Evolutionary conservation across 1,139 yeast genomes (phyloP), one percentile per base, ranked within the genome.

Genomic region (Suhomyces ambrosiae): DNA sequence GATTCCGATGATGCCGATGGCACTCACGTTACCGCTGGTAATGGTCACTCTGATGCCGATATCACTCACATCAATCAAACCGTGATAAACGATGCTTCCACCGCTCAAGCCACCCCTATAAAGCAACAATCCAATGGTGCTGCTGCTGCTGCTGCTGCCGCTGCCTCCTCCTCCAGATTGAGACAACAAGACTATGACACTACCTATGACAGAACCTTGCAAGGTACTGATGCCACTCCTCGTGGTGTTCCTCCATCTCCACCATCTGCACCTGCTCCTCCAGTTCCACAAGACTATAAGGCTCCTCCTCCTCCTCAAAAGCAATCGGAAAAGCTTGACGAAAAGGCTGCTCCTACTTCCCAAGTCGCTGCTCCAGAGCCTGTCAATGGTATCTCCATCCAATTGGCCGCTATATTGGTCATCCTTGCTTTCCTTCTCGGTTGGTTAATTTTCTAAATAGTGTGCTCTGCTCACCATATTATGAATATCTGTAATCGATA

Each of bases 351-450:
- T 27, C 41, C 37, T 30, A 36, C 35, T n/a, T 28, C 38, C 17
- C 45, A 35, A 29, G 34, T 33, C 12, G 35, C 14, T 29, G 33
- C 47, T 24, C 56, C 55, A 32, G 71, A 64, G 38, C 60, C 71
- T n/a, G 63, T 62, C 36, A 61, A 61, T 40, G 81, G 80, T 9
- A 66, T 80, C 35, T 77, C 84, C 11, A 58, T 78, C 32, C 76
- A 75, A 21, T 58, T 71, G 44, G 80, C 81, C 23, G 63, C 72
- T 30, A 54, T 75, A 34, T 66, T 80, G 53, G 74, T 77, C 49
- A 51, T 80, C 34, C 50, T 79, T 45, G 79, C 85, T 37, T 80
- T 80, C 65, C 63, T 80, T 45, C 60, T 78, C 45, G 84, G 85
- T 37, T 79, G 82, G 81, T 65, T 74, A 54, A 66, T 79, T 41